phyloP scores from a whole-genome alignment of 2,329 filamentous ascomycete genomes.

The Sphaerulina musiva region DNA sequence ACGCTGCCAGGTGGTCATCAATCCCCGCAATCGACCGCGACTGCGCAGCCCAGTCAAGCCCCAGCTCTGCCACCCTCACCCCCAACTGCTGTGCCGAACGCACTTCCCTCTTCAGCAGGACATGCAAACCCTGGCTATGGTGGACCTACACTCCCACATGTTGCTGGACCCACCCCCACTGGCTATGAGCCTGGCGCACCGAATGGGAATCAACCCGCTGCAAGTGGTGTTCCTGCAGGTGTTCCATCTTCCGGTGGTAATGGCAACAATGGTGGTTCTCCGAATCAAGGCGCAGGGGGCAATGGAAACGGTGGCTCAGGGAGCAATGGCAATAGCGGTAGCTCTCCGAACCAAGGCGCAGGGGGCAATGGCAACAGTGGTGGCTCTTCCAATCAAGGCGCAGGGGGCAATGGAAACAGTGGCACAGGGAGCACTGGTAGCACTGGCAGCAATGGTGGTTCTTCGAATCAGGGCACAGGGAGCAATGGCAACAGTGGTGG shows the following conservation, averaged over 20 bases:
- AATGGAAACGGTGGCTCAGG: not conserved
- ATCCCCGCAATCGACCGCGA: conserved; percentile 1
- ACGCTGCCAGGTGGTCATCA: conserved; percentile 11
- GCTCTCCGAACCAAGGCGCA: not conserved
- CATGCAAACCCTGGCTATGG: no score
- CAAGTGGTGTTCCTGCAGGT: not conserved
- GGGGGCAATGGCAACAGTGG: not conserved
- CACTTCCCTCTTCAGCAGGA: no score
- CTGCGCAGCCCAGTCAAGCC: conserved; percentile 14
- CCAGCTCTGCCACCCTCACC: not conserved
- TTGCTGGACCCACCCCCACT: not conserved
- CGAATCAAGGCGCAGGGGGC: not conserved
- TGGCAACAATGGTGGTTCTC: not conserved
- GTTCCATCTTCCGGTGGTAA: not conserved
- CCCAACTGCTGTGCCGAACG: no score
- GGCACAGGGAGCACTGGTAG: no score
- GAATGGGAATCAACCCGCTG: not conserved
- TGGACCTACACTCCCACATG: not conserved
- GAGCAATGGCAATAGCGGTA: not conserved
- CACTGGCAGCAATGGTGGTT: not conserved
- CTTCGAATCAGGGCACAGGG: not conserved
- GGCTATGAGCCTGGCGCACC: not conserved
- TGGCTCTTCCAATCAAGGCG: not conserved
- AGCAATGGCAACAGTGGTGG: not conserved
- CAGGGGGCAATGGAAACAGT: not conserved